phyloP scores from a whole-genome alignment of 106 monocot species.

The Dendrobium catenatum region DNA sequence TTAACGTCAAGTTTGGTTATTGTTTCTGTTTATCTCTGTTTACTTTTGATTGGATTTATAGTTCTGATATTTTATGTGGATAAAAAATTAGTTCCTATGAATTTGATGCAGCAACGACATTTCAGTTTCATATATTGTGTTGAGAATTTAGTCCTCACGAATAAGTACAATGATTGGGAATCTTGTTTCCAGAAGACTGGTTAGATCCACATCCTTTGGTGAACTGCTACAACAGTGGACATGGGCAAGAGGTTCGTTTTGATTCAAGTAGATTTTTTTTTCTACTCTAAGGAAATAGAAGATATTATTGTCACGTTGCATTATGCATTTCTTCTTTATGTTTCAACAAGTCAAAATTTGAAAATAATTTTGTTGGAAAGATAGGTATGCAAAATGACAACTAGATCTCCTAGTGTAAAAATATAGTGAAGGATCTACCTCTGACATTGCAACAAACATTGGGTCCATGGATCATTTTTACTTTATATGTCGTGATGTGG shows the following conservation, averaged over 20 bases:
- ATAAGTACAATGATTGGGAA: constrained; percentile 47
- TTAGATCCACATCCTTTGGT: constrained; percentile 38
- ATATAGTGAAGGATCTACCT: background rate
- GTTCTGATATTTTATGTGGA: background rate
- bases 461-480: no score
- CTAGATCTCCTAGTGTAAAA: background rate
- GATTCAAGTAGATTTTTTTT: background rate
- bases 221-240: constrained; percentile 60
- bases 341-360: background rate
- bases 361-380: background rate
- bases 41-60: background rate
- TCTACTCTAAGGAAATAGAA: background rate
- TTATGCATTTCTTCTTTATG: background rate
- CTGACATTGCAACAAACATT: no score
- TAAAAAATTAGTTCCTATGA: background rate
- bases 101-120: constrained; percentile 57
- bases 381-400: no score
- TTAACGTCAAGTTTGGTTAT: background rate
- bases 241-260: constrained; percentile 46
- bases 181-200: constrained; percentile 66
- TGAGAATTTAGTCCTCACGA: no score
- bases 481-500: no score
- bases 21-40: background rate
- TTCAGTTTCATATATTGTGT: constrained; percentile 44
- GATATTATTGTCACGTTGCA: background rate